Percentiles rank a stretch among this genome's conserved stretches.
Evolutionary conservation across 768 basidiomycete genomes (phyloP).

Genomic region (Kwoniella sp.): DNA sequence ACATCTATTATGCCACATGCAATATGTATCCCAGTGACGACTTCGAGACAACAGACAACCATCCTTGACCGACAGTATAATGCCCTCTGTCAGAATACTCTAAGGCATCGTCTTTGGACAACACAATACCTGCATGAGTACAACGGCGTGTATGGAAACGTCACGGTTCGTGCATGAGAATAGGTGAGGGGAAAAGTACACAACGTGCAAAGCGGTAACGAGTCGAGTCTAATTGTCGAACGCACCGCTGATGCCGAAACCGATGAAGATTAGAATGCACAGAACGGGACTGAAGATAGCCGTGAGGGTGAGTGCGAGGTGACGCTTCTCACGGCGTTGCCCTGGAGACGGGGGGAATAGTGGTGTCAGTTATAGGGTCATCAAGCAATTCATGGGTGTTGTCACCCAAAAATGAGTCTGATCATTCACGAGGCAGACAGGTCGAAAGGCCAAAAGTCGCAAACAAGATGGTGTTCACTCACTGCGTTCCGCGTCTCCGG

Average conservation of each 20-base stretch:
- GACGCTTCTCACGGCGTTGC: not conserved
- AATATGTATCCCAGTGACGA: not conserved
- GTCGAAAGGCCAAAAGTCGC: no score
- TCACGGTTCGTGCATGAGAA: not conserved
- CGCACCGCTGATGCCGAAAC: not conserved
- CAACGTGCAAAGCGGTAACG: not conserved
- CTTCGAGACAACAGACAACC: no score
- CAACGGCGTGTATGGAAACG: not conserved
- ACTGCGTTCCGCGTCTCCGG: slow-evolving; percentile 30
- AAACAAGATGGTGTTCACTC: no score
- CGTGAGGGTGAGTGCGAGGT: not conserved
- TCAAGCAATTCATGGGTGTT: no score
- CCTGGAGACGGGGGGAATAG: not conserved
- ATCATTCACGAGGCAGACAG: no score
- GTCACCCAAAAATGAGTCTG: no score
- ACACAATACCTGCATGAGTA: not conserved
- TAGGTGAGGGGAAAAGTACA: no score
- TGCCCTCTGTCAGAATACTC: not conserved
- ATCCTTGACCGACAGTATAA: no score
- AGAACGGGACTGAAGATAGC: not conserved
- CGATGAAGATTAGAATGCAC: not conserved
- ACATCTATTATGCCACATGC: not conserved
- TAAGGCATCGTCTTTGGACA: not conserved
- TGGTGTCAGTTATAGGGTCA: no score
- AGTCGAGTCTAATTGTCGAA: not conserved